These are phyloP conservation scores for Ustilago tritici DNA, from an alignment of 1,284 basidiomycete species.

Conservation along the genomic window DNA sequence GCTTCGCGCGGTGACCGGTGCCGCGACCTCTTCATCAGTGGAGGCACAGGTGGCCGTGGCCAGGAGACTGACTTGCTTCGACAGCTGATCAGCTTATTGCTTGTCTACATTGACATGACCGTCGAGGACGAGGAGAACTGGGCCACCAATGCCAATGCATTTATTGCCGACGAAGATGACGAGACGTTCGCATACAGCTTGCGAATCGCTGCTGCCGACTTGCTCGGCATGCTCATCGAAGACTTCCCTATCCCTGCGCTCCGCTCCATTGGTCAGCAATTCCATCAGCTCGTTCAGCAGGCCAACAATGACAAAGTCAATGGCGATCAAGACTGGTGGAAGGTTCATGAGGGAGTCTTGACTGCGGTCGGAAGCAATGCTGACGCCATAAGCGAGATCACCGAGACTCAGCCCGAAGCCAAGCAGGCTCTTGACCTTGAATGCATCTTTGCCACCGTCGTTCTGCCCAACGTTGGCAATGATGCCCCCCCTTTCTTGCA, in stretches of 20 bases:
- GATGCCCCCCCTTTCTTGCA: constrained; percentile 81
- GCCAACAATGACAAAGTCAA: constrained; percentile 71
- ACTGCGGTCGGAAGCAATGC: constrained; percentile 86
- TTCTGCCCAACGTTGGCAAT: constrained; percentile 82
- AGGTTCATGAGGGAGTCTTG: constrained; percentile 84
- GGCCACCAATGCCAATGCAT: constrained; percentile 87
- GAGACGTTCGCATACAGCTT: constrained; percentile 85
- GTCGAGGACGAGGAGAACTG: constrained; percentile 93
- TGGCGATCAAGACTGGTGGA: constrained; percentile 74
- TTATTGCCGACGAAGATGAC: constrained; percentile 94
- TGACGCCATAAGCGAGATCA: constrained; percentile 79
- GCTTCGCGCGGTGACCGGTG: constrained; percentile 76
- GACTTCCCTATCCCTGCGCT: constrained; percentile 76
- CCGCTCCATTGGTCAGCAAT: constrained; percentile 69
- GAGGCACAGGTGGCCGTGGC: constrained; percentile 62
- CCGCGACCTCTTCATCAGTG: constrained; percentile 75
- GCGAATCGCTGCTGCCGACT: constrained; percentile 84
- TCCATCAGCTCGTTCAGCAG: constrained; percentile 72
- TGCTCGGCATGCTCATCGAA: constrained; percentile 83
- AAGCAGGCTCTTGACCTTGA: constrained; percentile 76
- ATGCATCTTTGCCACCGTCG: constrained; percentile 79
- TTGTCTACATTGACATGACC: constrained; percentile 87
- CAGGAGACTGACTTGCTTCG: constrained; percentile 72
- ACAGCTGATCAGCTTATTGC: constrained; percentile 75
- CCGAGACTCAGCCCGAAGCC: constrained; percentile 75